Base-by-base conservation (phyloP, 2,329 filamentous ascomycete species). In the Endocalyx cinctus region DNA sequence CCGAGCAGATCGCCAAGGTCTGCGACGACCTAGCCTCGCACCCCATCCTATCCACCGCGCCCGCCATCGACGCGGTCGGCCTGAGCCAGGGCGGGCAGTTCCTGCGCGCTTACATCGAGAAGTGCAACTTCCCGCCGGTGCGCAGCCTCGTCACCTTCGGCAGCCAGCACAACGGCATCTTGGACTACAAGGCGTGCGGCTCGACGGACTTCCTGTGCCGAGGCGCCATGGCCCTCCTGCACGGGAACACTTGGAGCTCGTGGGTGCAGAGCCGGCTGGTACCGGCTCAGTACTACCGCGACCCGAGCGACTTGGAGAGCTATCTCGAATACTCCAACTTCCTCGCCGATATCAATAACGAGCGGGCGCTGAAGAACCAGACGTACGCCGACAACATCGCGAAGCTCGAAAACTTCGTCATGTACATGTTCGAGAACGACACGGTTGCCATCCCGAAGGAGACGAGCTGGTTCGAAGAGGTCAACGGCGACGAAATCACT, bases 31-130 rank as follows among this genome's bases (percentile, higher is more conserved):
- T 97, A 26, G 74, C 83, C 38, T 56, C 72, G 0, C 77, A 96
- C 55, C 82, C 83, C 1, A 85, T 94, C 58, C 76, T 96, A 12
- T 82, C 82, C 36, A 85, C 82, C 6, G 85, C 86, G 1, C 84
- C 85, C 0, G 87, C 83, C 43, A 72, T 96, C 55, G 92, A 97
- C 62, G 90, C 89, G 20, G 66, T 98, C 22, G 92, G 92, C 17
- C 96, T 98, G 69, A 92, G 85, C 11, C 92, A 98, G 62, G 92
- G 92, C 43, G 92, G 92, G 2, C 87, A 95, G 59, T 96, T 98
- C 66, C 74, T 98, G n/a, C 81, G 92, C 38, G 92, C 75, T 16
- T 89, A 94, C 58, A 70, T 95, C 44, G 81, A 98, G 70, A 77
- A 87, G 27, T 98, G 92, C 70, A 92, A 88, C 58, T 53, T 51